Percentiles rank a stretch among this genome's conserved stretches.
These are phyloP conservation scores for Hygrocybe coccinea DNA, from an alignment of 768 basidiomycete species.

Conservation along the genomic window DNA sequence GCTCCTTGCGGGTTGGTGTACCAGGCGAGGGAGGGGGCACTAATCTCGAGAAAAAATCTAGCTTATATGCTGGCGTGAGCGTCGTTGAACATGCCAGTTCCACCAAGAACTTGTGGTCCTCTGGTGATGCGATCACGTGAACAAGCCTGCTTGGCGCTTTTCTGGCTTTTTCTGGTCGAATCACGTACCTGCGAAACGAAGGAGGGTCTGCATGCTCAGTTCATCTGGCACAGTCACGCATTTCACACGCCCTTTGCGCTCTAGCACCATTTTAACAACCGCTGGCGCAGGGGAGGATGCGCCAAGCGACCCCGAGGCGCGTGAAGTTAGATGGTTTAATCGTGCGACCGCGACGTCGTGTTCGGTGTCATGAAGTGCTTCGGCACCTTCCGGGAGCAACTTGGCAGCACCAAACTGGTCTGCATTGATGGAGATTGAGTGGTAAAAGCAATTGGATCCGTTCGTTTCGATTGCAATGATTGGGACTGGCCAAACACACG, in stretches of 20 bases:
- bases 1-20: slow-evolving; percentile 21
- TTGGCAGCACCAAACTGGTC: slow-evolving; percentile 31
- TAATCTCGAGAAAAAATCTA: slow-evolving; percentile 48
- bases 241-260: slow-evolving; percentile 50
- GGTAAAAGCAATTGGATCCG: slow-evolving; percentile 71
- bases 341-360: slow-evolving; percentile 53
- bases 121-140: slow-evolving; percentile 29
- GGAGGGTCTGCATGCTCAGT: slow-evolving; percentile 58
- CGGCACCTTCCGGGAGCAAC: slow-evolving; percentile 39
- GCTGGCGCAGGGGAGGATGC: slow-evolving; percentile 60
- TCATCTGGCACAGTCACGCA: slow-evolving; percentile 65
- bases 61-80: slow-evolving; percentile 60
- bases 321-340: slow-evolving; percentile 54
- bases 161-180: neutral
- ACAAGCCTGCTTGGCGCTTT: neutral
- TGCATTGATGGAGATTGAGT: slow-evolving; percentile 59
- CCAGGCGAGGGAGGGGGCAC: slow-evolving; percentile 32
- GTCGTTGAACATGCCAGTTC: slow-evolving; percentile 74
- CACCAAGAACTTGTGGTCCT: slow-evolving; percentile 70
- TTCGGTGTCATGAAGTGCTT: slow-evolving; percentile 35
- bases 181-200: slow-evolving; percentile 53
- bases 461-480: slow-evolving; percentile 65
- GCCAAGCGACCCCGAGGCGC: slow-evolving; percentile 64
- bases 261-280: slow-evolving; percentile 61
- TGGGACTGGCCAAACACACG: slow-evolving; percentile 51